Base-by-base conservation (phyloP, 2,329 filamentous ascomycete species). In the Elsinoe batatas region DNA sequence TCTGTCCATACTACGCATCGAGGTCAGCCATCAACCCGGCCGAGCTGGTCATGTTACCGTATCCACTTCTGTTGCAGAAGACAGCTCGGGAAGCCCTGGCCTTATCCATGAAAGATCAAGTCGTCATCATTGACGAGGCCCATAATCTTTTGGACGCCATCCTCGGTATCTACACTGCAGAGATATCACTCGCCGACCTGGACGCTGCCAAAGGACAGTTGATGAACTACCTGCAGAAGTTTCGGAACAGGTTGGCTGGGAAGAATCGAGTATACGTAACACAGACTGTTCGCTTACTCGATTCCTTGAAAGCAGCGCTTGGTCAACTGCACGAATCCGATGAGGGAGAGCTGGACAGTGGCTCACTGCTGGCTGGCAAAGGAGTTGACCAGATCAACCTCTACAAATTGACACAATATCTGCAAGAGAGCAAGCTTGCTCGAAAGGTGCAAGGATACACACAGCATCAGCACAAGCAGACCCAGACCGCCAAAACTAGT, bases 101-200 rank as follows among this genome's bases (percentile, higher is more conserved):
- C 0, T 83, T 98, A 42, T 91, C 86, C 20, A 71, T 98, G 7
- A 90, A 94, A 63, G 83, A 84, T 4, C 93, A 95, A 64, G 77
- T 98, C 0, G 83, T 98, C n/a, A 87, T 98, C 22, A 88, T 98
- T 47, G 93, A 98, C 62, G 93, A 98, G 73, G 93, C 93, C 0
- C 93, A 98, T 68, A 98, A 98, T 65, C 80, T 98, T 53, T 95
- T 96, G 85, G 91, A 96, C 68, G 90, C 91, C 0, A 88, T 98
- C 44, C 81, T 88, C 13, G 85, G 84, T 44, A 93, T 95, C 33
- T 84, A 96, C 67, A 91, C 91, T 0, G 82, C 88, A 0, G 82
- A 87, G 35, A 78, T 97, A 17, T 81, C 81, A 2, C 73, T 95
- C 3, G 74, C 74, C 22, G 90, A 96, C 59, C 74, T 97, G 15